Evolutionary conservation across 495 filamentous ascomycete genomes (phyloP).

Genomic region (Neurospora hispaniola): DNA sequence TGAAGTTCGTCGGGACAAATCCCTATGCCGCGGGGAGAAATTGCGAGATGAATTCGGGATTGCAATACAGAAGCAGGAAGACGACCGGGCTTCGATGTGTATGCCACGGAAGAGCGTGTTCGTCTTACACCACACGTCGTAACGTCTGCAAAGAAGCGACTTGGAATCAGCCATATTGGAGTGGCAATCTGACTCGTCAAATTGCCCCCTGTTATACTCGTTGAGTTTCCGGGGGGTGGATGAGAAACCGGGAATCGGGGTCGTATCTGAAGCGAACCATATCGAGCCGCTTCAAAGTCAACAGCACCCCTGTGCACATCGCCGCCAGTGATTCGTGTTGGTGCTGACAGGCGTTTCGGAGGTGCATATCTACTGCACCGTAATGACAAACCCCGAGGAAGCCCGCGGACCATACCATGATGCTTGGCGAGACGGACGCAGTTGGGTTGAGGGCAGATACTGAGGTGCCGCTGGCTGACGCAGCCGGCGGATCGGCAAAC

Average conservation of each 20-base stretch:
- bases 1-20: not conserved
- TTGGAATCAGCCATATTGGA: constrained; percentile 15
- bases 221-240: constrained; percentile 5
- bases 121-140: not conserved
- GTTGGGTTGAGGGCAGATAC: not conserved
- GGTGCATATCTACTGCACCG: not conserved
- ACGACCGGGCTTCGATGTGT: not conserved
- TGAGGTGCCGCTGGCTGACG: not conserved
- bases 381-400: not conserved
- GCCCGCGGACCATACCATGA: not conserved
- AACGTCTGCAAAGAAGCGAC: not conserved
- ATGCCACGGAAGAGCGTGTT: not conserved
- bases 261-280: constrained; percentile 24
- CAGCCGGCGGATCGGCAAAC: not conserved
- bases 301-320: constrained; percentile 13
- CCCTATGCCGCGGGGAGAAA: not conserved
- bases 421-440: not conserved
- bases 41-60: not conserved
- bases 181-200: constrained; percentile 11
- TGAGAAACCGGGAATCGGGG: constrained; percentile 29
- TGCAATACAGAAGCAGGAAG: not conserved
- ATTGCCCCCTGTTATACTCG: not conserved
- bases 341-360: not conserved
- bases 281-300: constrained; percentile 11
- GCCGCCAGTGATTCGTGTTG: not conserved